Evolutionary conservation across 129 eudicot species (phyloP).

Genomic region (Flaveria ramosissima): DNA sequence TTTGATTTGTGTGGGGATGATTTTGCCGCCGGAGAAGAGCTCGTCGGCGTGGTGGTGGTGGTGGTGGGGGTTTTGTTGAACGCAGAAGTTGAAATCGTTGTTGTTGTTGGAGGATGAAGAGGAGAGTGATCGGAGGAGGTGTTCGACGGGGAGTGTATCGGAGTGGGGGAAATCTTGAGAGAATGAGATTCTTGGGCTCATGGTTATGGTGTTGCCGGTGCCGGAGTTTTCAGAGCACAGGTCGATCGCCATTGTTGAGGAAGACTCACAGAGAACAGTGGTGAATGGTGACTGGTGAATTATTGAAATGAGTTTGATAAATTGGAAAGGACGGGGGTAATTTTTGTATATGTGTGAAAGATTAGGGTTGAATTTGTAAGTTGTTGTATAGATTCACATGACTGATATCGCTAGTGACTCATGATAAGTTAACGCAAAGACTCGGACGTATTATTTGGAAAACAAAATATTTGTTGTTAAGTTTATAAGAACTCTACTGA

Average conservation of each 20-base stretch:
- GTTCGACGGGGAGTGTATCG: constrained; percentile 65
- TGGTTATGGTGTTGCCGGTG: constrained; percentile 27
- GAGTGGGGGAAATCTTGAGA: constrained; percentile 68
- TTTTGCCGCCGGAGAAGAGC: constrained; percentile 36
- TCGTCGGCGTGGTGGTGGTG: constrained; percentile 41
- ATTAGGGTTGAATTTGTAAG: constrained; percentile 7
- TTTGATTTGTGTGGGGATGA: constrained; percentile 33
- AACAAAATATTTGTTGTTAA: background rate
- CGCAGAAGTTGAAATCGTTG: constrained; percentile 72
- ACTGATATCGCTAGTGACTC: background rate
- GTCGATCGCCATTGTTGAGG: constrained; percentile 58
- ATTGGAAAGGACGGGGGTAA: background rate
- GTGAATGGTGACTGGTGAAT: background rate
- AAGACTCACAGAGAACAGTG: background rate
- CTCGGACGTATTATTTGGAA: background rate
- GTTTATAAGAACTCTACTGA: too few species aligned
- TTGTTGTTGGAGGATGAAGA: constrained; percentile 23
- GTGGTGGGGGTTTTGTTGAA: constrained; percentile 33
- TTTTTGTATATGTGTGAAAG: constrained; percentile 16
- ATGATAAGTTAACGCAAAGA: too few species aligned
- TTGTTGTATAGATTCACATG: constrained; percentile 14
- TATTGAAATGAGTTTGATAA: constrained; percentile 20
- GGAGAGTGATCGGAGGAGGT: constrained; percentile 51
- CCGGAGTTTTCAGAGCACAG: constrained; percentile 57
- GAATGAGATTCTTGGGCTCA: constrained; percentile 83